Base-by-base conservation (phyloP, 257 asterid species). In the Penstemon davidsonii region DNA sequence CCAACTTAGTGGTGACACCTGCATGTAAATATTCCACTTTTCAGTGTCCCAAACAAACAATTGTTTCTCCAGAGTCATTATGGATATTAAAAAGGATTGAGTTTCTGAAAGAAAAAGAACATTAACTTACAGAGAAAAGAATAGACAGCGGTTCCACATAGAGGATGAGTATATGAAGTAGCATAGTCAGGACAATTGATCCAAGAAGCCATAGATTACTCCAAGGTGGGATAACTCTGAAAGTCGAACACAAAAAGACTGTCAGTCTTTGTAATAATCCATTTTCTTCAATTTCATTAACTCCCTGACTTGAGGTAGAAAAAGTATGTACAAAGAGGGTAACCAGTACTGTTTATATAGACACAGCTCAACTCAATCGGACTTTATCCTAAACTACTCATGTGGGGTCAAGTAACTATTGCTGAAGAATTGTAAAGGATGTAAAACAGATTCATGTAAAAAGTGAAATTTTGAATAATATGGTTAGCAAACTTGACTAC, bases 141-240 rank as follows among this genome's bases (percentile, higher is more conserved):
- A 75, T 72, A n/a, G 99, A 86, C 62, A 88, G 77, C n/a, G 99
- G 99, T 67, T 82, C 82, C 72, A 94, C 91, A 66, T 91, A 88
- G 43, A 91, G 87, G 80, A 91, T 94, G 69, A 87, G 85, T 66
- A 69, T 69, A 74, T 94, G 97, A 82, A 94, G 96, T 62, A 94
- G 76, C 96, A 94, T 91, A 56, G 97, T 94, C 58, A 94, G 81
- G 71, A 84, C 71, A 74, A 94, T 94, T 5, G 99, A 94, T 66
- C 84, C 96, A 76, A 91, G 96, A 66, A 94, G 97, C 96, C 99
- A 94, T 74, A 86, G 69, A 80, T 94, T 94, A 81, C 99, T 94
- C 99, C 99, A 94, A 5, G 97, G 97, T 40, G 89, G 97, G 69
- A 94, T 84, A 74, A 87, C 91, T 62, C 97, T 93, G 62, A 10